Percentiles rank a stretch among this genome's conserved stretches.
These are phyloP conservation scores for Penicillium sp. DNA, from an alignment of 2,329 filamentous ascomycete genomes.

Conservation along the genomic window DNA sequence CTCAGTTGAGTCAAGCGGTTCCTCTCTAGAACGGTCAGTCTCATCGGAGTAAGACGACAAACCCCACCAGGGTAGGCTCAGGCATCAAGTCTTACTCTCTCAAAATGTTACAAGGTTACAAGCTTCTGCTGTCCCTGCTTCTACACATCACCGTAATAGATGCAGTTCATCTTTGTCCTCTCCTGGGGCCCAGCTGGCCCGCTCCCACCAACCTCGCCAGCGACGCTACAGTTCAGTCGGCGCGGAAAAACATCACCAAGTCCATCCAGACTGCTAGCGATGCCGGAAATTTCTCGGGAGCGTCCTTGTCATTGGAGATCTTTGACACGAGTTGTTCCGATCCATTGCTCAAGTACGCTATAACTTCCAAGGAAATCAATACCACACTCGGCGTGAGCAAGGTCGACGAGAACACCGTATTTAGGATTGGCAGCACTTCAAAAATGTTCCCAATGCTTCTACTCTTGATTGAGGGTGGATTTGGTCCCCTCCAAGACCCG, in stretches of 20 bases:
- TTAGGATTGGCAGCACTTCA: slow-evolving; percentile 46
- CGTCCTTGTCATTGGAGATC: slow-evolving; percentile 9
- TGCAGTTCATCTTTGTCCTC: slow-evolving; percentile 5
- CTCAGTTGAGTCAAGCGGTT: background rate
- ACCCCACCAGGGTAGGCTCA: no score
- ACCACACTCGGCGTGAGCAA: slow-evolving; percentile 14
- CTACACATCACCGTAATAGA: background rate
- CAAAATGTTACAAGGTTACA: background rate
- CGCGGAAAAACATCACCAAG: slow-evolving; percentile 4
- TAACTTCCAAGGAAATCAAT: slow-evolving; percentile 5
- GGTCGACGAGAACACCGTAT: slow-evolving; percentile 46
- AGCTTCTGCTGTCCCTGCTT: background rate
- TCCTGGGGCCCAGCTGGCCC: slow-evolving; percentile 8
- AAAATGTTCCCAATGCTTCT: slow-evolving; percentile 46
- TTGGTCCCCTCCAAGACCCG: slow-evolving; percentile 20
- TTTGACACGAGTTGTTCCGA: slow-evolving; percentile 3
- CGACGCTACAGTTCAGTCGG: background rate
- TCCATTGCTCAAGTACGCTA: slow-evolving; percentile 4
- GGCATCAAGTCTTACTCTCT: no score
- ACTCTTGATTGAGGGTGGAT: slow-evolving; percentile 32
- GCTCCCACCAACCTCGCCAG: background rate
- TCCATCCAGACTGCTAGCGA: slow-evolving; percentile 1
- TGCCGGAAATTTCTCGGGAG: background rate
- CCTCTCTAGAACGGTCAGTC: background rate
- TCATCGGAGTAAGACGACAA: background rate